Percentiles rank a stretch among this genome's conserved stretches.
Conservation (phyloP, 2,329 filamentous ascomycete species). For the Ophiostoma ips region DNA sequence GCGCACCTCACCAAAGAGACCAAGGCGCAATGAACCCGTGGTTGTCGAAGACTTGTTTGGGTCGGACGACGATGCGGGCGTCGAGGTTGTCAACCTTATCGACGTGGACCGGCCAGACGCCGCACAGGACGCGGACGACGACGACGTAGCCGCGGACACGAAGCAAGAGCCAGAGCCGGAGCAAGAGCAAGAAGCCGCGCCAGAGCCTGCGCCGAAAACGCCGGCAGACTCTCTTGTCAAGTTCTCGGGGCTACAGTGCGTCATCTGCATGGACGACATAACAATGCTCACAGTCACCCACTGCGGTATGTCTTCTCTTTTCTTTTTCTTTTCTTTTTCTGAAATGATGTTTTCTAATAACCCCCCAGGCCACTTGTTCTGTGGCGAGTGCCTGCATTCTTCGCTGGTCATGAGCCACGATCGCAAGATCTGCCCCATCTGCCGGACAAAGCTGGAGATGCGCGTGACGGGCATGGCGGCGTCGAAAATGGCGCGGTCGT, state of each 20-base stretch:
- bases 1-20: slow-evolving; percentile 3
- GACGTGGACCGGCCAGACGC: slow-evolving; percentile 8
- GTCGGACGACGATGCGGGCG: slow-evolving; percentile 13
- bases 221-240: slow-evolving; percentile 28
- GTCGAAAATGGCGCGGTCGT: slow-evolving; percentile 33
- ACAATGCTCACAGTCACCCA: slow-evolving; percentile 47
- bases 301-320: slow-evolving; percentile 39
- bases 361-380: slow-evolving; percentile 48
- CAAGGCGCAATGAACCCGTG: not conserved
- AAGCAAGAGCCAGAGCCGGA: not conserved
- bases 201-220: not conserved
- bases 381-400: slow-evolving; percentile 46
- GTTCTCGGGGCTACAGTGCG: slow-evolving; percentile 46
- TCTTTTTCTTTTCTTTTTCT: not conserved
- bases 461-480: slow-evolving; percentile 18
- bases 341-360: not conserved
- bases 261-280: slow-evolving; percentile 53
- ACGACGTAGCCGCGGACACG: too few relatives aligned
- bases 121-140: not conserved
- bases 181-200: not conserved
- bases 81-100: slow-evolving; percentile 25
- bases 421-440: slow-evolving; percentile 50
- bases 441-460: slow-evolving; percentile 42
- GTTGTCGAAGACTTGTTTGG: slow-evolving; percentile 5
- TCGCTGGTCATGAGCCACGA: slow-evolving; percentile 41